phyloP scores from a whole-genome alignment of 306 rosid species.

The Trifolium fragiferum region DNA sequence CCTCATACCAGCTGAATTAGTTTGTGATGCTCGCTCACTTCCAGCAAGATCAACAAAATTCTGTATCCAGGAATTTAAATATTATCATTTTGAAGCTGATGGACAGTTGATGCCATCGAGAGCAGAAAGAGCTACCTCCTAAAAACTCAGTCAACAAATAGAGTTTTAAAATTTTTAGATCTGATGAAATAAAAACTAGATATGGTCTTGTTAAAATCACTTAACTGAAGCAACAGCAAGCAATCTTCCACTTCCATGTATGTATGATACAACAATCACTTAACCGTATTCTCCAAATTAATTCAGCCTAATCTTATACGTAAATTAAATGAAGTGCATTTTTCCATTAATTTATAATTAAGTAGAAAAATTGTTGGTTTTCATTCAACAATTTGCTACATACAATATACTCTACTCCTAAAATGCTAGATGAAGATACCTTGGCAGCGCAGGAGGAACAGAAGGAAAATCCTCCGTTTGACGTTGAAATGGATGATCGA shows the following conservation, averaged over 20 bases:
- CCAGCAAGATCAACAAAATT: constrained; percentile 98
- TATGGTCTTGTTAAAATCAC: constrained; percentile 26
- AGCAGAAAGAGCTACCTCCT: constrained; percentile 89
- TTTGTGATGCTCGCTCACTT: constrained; percentile 97
- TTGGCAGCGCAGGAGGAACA: no score
- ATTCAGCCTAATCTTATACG: constrained; percentile 11
- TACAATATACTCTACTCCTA: no score
- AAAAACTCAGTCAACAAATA: constrained; percentile 68
- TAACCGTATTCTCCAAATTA: constrained; percentile 34
- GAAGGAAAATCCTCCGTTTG: no score
- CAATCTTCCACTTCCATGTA: not conserved
- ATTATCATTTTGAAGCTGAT: constrained; percentile 8
- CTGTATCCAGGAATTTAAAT: constrained; percentile 51
- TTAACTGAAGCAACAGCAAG: constrained; percentile 22
- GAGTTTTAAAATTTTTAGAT: constrained; percentile 10
- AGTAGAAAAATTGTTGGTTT: not conserved
- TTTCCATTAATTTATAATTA: not conserved
- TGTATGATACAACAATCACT: no score
- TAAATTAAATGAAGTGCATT: not conserved
- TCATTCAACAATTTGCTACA: no score
- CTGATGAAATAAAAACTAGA: constrained; percentile 29
- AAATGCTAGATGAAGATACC: no score
- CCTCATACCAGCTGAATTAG: constrained; percentile 87
- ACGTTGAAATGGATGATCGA: no score
- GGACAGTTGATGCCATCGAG: constrained; percentile 81